A percentile compares a stretch with the other conserved stretches of the same genome.
Conservation (phyloP, 345 rosid genomes). For the Euphorbia peplus region DNA sequence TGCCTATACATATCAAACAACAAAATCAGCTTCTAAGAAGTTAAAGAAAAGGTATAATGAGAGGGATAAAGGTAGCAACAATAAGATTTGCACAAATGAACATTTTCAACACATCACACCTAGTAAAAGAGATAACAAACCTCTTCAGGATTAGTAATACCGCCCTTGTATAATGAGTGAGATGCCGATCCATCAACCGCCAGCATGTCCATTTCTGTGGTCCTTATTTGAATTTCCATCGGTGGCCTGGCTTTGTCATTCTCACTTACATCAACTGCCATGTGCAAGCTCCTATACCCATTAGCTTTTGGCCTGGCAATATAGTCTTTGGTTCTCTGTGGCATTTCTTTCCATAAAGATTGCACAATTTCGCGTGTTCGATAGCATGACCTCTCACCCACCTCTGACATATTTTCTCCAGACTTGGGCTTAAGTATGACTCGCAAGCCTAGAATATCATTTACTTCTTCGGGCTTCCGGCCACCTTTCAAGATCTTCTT, state of each 20-base stretch:
- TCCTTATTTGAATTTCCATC: conserved; percentile 92
- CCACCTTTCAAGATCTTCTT: conserved; percentile 90
- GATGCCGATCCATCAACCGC: conserved; percentile 88
- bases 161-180: conserved; percentile 84
- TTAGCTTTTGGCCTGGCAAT: conserved; percentile 73
- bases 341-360: conserved; percentile 78
- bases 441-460: conserved; percentile 79
- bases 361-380: conserved; percentile 55
- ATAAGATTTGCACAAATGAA: not conserved
- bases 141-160: conserved; percentile 86
- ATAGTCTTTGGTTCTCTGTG: conserved; percentile 80
- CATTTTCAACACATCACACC: not conserved
- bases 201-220: conserved; percentile 71
- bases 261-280: conserved; percentile 90
- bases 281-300: conserved; percentile 85
- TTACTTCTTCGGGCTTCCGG: conserved; percentile 78
- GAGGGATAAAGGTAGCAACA: too few species aligned
- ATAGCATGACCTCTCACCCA: conserved; percentile 69
- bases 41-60: not conserved
- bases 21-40: not conserved
- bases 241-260: conserved; percentile 52
- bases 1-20: conserved; percentile 42
- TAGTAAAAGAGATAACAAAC: conserved; percentile 27
- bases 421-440: conserved; percentile 59
- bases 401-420: conserved; percentile 29